phyloP scores from a whole-genome alignment of 2,329 filamentous ascomycete genomes.

The Lasiodiplodia theobromae region DNA sequence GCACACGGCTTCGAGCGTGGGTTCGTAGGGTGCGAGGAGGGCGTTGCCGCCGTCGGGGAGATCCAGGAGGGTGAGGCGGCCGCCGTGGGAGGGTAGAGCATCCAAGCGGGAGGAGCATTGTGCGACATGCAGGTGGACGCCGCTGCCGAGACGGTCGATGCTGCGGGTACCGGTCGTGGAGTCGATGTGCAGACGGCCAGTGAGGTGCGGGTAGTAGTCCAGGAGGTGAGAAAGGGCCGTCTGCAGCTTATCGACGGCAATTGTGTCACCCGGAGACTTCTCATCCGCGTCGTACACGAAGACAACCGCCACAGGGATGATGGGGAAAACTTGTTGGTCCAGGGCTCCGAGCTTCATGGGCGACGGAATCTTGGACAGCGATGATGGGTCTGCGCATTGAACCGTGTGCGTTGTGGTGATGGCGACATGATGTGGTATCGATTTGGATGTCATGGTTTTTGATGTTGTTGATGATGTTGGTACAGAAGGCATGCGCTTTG shows the following conservation, averaged over 20 bases:
- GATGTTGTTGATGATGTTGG: neutral
- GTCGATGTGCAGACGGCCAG: slow-evolving; percentile 10
- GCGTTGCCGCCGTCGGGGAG: slow-evolving; percentile 4
- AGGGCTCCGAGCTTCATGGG: neutral
- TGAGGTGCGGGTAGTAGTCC: slow-evolving; percentile 8
- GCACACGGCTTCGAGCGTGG: neutral
- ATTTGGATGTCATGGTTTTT: neutral
- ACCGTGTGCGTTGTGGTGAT: neutral
- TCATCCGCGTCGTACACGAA: neutral
- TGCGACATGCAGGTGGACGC: neutral
- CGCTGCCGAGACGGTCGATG: neutral
- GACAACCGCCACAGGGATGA: slow-evolving; percentile 6
- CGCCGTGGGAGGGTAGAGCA: neutral
- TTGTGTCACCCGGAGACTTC: no score
- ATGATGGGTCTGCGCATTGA: neutral
- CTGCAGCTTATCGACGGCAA: no score
- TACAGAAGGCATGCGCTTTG: neutral
- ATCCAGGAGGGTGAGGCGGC: neutral
- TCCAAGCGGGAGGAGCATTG: neutral
- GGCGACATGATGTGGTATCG: neutral
- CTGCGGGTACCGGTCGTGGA: neutral
- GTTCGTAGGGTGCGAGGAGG: neutral
- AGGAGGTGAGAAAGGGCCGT: neutral
- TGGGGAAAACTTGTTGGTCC: neutral
- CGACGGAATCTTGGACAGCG: neutral